These are phyloP conservation scores for Leishmania gerbilli DNA, from an alignment of 208 protist genomes.

Conservation along the genomic window DNA sequence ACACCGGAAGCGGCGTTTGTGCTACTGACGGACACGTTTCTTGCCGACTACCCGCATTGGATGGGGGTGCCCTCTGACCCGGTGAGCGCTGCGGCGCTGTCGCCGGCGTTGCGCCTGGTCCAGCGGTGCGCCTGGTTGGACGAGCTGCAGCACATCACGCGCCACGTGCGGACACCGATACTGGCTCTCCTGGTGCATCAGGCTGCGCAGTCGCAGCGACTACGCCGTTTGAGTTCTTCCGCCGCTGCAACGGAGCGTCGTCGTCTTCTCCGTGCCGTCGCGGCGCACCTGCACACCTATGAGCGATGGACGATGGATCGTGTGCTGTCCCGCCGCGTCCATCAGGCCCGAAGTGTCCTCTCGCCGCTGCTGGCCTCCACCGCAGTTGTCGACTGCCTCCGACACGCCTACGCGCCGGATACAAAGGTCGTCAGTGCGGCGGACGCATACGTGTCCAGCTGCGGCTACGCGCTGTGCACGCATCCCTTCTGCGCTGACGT, in stretches of 20 bases:
- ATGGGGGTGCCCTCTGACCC: constrained; percentile 26
- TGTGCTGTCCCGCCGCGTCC: constrained; percentile 24
- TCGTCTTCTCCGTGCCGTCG: constrained; percentile 30
- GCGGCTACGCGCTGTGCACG: constrained; percentile 70
- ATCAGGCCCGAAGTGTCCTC: constrained; percentile 19
- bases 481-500: constrained; percentile 51
- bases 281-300: constrained; percentile 41
- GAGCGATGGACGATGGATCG: constrained; percentile 36
- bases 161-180: constrained; percentile 44
- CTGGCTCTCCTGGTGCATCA: constrained; percentile 41
- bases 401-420: constrained; percentile 28
- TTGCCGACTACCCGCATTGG: constrained; percentile 32
- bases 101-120: not conserved
- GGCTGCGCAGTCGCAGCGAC: constrained; percentile 13
- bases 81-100: not conserved
- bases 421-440: constrained; percentile 46
- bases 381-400: constrained; percentile 30
- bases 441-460: constrained; percentile 67
- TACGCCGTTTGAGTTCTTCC: constrained; percentile 1
- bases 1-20: constrained; percentile 32
- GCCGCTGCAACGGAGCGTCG: constrained; percentile 9
- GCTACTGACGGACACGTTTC: constrained; percentile 27
- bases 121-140: constrained; percentile 37
- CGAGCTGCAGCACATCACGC: constrained; percentile 44
- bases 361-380: constrained; percentile 28